Percentiles rank a stretch among this genome's conserved stretches.
phyloP scores from a whole-genome alignment of 2,329 filamentous ascomycete genomes.

The Fusarium neocosmosporiellum region DNA sequence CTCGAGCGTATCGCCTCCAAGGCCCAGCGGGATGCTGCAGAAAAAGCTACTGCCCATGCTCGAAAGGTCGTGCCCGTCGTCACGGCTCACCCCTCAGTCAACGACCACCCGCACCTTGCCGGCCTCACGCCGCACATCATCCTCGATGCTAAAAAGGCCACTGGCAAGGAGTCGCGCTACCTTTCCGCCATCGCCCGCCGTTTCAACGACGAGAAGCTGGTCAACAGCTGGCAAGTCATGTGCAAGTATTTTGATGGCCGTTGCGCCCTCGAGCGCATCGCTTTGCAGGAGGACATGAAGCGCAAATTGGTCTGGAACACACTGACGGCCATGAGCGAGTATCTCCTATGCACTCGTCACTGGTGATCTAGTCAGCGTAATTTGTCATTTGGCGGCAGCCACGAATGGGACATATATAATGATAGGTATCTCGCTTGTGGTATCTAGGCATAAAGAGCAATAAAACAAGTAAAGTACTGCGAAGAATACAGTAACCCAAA shows the following conservation, averaged over 20 bases:
- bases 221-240: constrained; percentile 77
- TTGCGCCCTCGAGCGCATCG: constrained; percentile 86
- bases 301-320: constrained; percentile 81
- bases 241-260: constrained; percentile 90
- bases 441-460: constrained; percentile 42
- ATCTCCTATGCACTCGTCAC: constrained; percentile 74
- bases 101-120: constrained; percentile 67
- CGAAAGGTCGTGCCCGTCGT: constrained; percentile 60
- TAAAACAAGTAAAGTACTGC: constrained; percentile 43
- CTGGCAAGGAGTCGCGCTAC: constrained; percentile 80
- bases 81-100: constrained; percentile 67
- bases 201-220: constrained; percentile 67
- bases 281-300: constrained; percentile 87
- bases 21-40: constrained; percentile 64
- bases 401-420: constrained; percentile 27
- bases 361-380: constrained; percentile 62
- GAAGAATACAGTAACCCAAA: constrained; percentile 42
- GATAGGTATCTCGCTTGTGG: constrained; percentile 40
- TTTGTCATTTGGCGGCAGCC: neutral
- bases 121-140: constrained; percentile 74
- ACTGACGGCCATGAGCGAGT: constrained; percentile 73
- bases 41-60: constrained; percentile 66
- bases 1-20: constrained; percentile 68
- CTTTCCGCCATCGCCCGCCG: constrained; percentile 68
- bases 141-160: constrained; percentile 81